Evolutionary conservation across 352 stramenopile genomes (phyloP), one percentile per base, ranked within the genome.

Genomic region (Phytophthora palmivora): DNA sequence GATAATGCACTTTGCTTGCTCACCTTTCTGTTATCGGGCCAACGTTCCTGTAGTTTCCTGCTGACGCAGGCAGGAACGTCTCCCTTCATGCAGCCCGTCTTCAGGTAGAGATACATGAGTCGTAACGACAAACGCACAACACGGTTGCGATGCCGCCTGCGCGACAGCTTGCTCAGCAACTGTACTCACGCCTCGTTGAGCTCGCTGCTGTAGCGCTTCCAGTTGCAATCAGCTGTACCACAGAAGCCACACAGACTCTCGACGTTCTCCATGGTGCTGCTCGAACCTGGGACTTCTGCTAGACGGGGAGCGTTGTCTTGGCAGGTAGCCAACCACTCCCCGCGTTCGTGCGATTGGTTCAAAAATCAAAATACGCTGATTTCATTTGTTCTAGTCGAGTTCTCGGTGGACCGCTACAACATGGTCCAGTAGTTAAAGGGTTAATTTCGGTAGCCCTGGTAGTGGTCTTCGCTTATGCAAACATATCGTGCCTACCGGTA

Each of bases 341-440:
- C n/a, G n/a, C n/a, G n/a, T n/a, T n/a, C n/a, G n/a, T 38, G 33
- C 11, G 33, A 38, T 38, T 38, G 10, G 33, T 38, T 38, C 9
- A 38, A 30, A 52, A 52, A 16, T 52, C 28, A 30, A 52, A 52
- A 39, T 18, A 6, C 39, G 28, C 9, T 14, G 33, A n/a, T 38
- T n/a, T 38, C 9, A 38, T 38, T 38, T 38, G 33, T n/a, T n/a
- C n/a, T n/a, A n/a, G n/a, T n/a, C n/a, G n/a, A n/a, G n/a, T n/a
- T n/a, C 6, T 38, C 10, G 33, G 33, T 38, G n/a, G 33, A 38
- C n/a, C n/a, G 33, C 9, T 38, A 16, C 33, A 38, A 41, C 12
- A 18, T 52, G 44, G 44, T 6, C 22, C 30, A 30, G 44, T 52
- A 52, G 44, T 10, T 52, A 52, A 52, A 52, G n/a, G 14, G 44